Base-by-base conservation (phyloP, 1,284 basidiomycete genomes). In the Thelephora terrestris region DNA sequence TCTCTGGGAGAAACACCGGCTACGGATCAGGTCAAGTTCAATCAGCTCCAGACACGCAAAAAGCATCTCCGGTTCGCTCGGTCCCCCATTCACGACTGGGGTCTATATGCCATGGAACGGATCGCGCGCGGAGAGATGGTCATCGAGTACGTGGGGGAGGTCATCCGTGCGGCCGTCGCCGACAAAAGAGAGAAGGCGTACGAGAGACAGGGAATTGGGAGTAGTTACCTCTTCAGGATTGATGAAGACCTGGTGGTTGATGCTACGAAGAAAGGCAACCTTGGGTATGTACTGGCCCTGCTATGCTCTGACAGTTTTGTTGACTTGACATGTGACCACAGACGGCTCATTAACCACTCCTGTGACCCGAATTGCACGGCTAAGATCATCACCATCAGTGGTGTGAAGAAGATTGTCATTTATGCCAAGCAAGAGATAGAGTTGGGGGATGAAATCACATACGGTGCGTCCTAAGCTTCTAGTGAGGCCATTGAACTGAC, bases 81-180 rank as follows among this genome's bases (percentile, higher is more conserved):
- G 47, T 94, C 91, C 24, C 92, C 94, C 3, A 99, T 99, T 56
- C 95, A 99, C 64, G 94, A 96, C 58, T 99, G 95, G 88, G 95
- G 96, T 4, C 64, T 99, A 59, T 96, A 95, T 62, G 91, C 93
- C 27, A 87, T 94, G 82, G 92, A 96, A 71, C 81, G 82, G 60
- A 98, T 99, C 58, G 81, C 89, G 14, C 73, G 81, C 18, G 92
- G 93, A 5, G 96, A 99, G 67, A 98, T 99, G 92, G 95, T 99
- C 39, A 98, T 99, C 67, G 96, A 99, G 70, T 99, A 99, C 60
- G 96, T 99, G 7, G 96, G 96, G 29, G 96, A 99, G 72, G 78
- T 98, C 52, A 89, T 96, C 54, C 78, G 96, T 21, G 91, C 94
- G 49, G 88, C 91, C 58, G 92, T 99, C 4, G 95, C 96, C 23